Evolutionary conservation across 2,329 filamentous ascomycete genomes (phyloP).

Genomic region (Fusarium ramigenum): DNA sequence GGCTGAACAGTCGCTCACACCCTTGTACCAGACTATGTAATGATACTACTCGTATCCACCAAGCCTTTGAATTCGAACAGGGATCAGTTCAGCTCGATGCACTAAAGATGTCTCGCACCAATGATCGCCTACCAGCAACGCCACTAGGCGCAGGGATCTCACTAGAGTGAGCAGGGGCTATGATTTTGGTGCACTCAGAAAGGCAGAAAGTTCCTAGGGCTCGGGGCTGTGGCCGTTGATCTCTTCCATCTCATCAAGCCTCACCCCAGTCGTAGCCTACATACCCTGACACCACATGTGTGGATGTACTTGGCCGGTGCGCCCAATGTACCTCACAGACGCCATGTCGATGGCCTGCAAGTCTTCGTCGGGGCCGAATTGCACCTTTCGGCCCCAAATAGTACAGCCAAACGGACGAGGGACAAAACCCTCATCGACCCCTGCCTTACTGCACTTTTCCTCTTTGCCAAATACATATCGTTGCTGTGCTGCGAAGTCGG

Average conservation of each 20-base stretch:
- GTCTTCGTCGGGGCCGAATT: conserved; percentile 1
- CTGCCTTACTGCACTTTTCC: background rate
- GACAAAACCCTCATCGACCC: conserved; percentile 33
- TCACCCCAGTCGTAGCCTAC: conserved; percentile 3
- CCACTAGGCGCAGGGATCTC: conserved; percentile 10
- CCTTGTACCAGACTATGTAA: background rate
- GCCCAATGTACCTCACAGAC: conserved; percentile 2
- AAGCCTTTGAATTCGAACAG: conserved; percentile 6
- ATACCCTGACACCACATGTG: background rate
- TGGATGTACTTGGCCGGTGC: background rate
- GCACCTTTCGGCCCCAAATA: conserved; percentile 1
- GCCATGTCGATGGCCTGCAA: conserved; percentile 3
- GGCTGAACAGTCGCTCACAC: background rate
- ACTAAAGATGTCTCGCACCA: conserved; percentile 25
- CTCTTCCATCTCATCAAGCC: conserved; percentile 11
- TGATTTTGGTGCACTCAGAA: conserved; percentile 5
- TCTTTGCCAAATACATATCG: background rate
- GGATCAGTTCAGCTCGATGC: conserved; percentile 34
- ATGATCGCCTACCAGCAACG: conserved; percentile 19
- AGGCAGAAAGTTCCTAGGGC: background rate
- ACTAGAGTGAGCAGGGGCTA: conserved; percentile 11
- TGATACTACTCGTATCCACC: background rate
- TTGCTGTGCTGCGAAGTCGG: background rate
- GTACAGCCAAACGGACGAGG: conserved; percentile 2
- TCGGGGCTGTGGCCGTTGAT: conserved; percentile 20